phyloP scores from a whole-genome alignment of 2,329 filamentous ascomycete genomes.

The Phialophora verrucosa region DNA sequence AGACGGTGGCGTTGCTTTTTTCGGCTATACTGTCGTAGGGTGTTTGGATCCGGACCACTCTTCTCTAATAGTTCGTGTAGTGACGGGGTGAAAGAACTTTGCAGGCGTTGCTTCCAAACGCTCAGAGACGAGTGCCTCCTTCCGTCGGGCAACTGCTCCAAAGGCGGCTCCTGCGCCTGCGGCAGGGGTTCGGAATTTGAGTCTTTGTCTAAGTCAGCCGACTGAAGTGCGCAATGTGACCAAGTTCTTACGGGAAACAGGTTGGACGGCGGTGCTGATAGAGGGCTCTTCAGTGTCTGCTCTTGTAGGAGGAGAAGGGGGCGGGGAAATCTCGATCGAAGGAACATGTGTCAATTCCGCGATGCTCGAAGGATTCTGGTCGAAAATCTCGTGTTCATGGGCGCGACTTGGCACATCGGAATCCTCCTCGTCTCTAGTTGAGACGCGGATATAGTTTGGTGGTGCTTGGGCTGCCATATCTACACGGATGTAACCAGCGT shows the following conservation, averaged over 20 bases:
- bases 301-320: slow-evolving; percentile 9
- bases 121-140: slow-evolving; percentile 25
- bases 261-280: slow-evolving; percentile 7
- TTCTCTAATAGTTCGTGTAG: slow-evolving; percentile 28
- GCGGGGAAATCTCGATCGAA: slow-evolving; percentile 14
- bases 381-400: not conserved
- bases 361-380: not conserved
- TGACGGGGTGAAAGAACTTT: slow-evolving; percentile 28
- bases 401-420: not conserved
- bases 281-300: not conserved
- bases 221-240: not conserved
- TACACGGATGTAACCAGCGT: not conserved
- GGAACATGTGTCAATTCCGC: slow-evolving; percentile 7
- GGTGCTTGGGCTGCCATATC: slow-evolving; percentile 3
- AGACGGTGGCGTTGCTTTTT: slow-evolving; percentile 32
- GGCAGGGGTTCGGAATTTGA: slow-evolving; percentile 3
- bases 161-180: not conserved
- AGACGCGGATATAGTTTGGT: slow-evolving; percentile 7
- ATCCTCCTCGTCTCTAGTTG: slow-evolving; percentile 12
- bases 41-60: slow-evolving; percentile 11
- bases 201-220: slow-evolving; percentile 18
- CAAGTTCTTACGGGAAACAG: slow-evolving; percentile 15
- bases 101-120: slow-evolving; percentile 19
- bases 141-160: slow-evolving; percentile 4
- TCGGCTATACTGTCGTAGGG: slow-evolving; percentile 26